Evolutionary conservation across 2,329 filamentous ascomycete genomes (phyloP).

Genomic region (Fusarium tupiense): DNA sequence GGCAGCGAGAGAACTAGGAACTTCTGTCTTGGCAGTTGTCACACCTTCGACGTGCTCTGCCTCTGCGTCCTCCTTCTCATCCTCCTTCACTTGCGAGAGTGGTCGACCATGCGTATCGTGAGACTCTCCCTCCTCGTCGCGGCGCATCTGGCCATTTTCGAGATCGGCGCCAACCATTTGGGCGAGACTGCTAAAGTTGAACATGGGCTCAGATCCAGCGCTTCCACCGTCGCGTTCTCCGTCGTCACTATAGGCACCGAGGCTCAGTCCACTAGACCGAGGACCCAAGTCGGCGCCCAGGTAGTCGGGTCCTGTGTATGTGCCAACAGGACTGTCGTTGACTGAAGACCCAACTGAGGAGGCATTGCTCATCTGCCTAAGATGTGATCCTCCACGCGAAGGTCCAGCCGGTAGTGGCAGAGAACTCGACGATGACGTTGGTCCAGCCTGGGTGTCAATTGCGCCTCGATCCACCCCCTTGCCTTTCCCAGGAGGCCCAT

Average conservation of each 20-base stretch:
- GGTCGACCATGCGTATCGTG: constrained; percentile 40
- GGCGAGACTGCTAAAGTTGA: constrained; percentile 89
- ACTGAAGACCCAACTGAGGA: constrained; percentile 85
- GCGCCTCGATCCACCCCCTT: constrained; percentile 71
- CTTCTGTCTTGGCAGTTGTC: background rate
- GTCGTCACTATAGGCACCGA: constrained; percentile 58
- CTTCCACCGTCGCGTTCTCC: constrained; percentile 62
- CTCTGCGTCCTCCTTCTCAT: constrained; percentile 49
- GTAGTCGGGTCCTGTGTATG: constrained; percentile 53
- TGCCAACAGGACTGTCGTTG: constrained; percentile 71
- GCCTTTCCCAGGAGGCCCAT: constrained; percentile 64
- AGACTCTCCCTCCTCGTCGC: constrained; percentile 43
- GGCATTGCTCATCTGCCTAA: constrained; percentile 86
- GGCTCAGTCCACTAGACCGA: constrained; percentile 64
- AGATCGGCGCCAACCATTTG: constrained; percentile 79
- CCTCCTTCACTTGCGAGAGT: constrained; percentile 52
- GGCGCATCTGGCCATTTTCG: constrained; percentile 54
- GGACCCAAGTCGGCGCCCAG: constrained; percentile 54
- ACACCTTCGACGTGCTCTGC: constrained; percentile 46
- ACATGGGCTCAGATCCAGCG: constrained; percentile 76
- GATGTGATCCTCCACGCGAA: constrained; percentile 71
- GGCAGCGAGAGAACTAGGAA: constrained; percentile 32
- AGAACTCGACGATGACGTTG: constrained; percentile 50
- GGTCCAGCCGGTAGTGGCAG: constrained; percentile 61
- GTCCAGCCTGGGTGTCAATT: constrained; percentile 36